A percentile compares a stretch with the other conserved stretches of the same genome.
These are phyloP conservation scores for Candida silvicultrix DNA, from an alignment of 805 yeast genomes.

Conservation along the genomic window DNA sequence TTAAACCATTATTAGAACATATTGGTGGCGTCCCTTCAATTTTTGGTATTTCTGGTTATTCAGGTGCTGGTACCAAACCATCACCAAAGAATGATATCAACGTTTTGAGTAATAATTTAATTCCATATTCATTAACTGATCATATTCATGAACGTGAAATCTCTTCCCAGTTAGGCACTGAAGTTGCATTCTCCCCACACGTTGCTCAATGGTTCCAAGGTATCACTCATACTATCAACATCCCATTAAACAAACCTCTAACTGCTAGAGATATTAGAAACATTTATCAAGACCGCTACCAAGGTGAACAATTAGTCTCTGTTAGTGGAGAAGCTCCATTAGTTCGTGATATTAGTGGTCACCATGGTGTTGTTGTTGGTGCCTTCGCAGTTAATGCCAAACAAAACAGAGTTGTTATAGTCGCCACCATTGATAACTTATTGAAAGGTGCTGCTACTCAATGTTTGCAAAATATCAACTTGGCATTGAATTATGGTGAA, in stretches of 20 bases:
- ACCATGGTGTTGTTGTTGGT: slow-evolving; percentile 93
- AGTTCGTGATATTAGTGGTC: slow-evolving; percentile 86
- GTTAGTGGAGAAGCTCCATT: slow-evolving; percentile 90
- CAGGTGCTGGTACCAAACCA: slow-evolving; percentile 99
- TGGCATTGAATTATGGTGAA: slow-evolving; percentile 86
- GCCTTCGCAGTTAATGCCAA: slow-evolving; percentile 91
- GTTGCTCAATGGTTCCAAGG: slow-evolving; percentile 99
- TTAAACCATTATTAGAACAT: slow-evolving; percentile 75
- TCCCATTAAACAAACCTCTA: slow-evolving; percentile 70
- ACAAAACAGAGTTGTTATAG: slow-evolving; percentile 86
- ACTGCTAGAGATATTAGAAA: slow-evolving; percentile 79
- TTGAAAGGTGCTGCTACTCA: slow-evolving; percentile 99
- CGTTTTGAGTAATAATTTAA: slow-evolving; percentile 70
- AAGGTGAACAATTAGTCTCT: slow-evolving; percentile 77
- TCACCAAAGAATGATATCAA: slow-evolving; percentile 88
- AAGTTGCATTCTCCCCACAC: slow-evolving; percentile 91
- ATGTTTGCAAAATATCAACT: slow-evolving; percentile 92
- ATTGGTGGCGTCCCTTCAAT: slow-evolving; percentile 71
- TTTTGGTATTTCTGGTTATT: slow-evolving; percentile 96
- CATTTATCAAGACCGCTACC: slow-evolving; percentile 82
- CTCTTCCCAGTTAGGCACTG: slow-evolving; percentile 67
- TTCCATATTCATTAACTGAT: slow-evolving; percentile 93
- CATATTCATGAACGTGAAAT: slow-evolving; percentile 96
- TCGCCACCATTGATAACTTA: slow-evolving; percentile 92
- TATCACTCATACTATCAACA: slow-evolving; percentile 83